Percentiles rank a stretch among this genome's conserved stretches.
phyloP scores from a whole-genome alignment of 371 early-diverging fungal species.

The Chytridiales sp. region DNA sequence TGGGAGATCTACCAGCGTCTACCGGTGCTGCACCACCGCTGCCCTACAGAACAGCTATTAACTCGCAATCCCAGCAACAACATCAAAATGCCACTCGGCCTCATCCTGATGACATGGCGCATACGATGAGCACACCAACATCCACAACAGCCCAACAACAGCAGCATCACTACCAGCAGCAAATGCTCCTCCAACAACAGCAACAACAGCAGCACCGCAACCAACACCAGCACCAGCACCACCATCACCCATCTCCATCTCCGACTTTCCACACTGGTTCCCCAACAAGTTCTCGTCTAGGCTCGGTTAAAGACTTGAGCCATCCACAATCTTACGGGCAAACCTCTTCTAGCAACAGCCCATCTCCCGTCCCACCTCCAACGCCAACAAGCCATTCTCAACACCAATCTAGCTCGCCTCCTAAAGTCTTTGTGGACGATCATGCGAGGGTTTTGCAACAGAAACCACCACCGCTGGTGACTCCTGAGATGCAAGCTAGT shows the following conservation, averaged over 20 bases:
- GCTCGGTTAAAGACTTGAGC: no score
- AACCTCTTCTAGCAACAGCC: no score
- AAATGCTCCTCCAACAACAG: constrained; percentile 9
- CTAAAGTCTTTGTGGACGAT: constrained; percentile 41
- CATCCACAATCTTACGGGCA: no score
- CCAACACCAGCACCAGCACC: background rate
- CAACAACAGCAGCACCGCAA: constrained; percentile 1
- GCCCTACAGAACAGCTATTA: no score
- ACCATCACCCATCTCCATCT: background rate
- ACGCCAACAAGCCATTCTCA: background rate
- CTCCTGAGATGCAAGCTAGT: constrained; percentile 2
- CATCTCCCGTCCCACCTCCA: background rate
- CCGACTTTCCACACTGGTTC: no score
- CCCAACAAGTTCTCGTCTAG: no score
- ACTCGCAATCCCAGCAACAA: constrained; percentile 4
- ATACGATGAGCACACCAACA: constrained; percentile 7
- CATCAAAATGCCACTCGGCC: no score
- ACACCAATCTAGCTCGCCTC: background rate
- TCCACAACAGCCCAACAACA: constrained; percentile 11
- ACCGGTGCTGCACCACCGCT: background rate
- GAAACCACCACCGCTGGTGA: constrained; percentile 29
- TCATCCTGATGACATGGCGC: no score
- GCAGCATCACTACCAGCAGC: constrained; percentile 8
- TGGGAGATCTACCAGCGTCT: background rate
- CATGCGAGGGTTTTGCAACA: constrained; percentile 46